Evolutionary conservation across 768 basidiomycete genomes (phyloP), one percentile per base, ranked within the genome.

Genomic region (Agaricus blazei): DNA sequence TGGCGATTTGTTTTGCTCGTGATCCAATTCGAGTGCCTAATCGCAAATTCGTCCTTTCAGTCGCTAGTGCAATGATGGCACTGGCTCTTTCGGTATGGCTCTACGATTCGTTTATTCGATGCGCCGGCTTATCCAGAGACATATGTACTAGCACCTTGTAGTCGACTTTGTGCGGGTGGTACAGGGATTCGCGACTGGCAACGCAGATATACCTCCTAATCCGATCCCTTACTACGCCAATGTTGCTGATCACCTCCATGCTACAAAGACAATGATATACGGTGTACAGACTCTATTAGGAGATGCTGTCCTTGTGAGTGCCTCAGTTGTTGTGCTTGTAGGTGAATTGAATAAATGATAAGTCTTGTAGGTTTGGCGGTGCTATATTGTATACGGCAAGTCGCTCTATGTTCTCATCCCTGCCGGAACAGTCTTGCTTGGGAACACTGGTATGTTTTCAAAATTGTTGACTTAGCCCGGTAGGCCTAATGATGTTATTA

Each of bases 241-340:
- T 7, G 36, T 53, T 23, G 29, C 52, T 15, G 9, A 53, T 8
- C 42, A 42, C 27, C 52, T 53, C 9, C 52, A 53, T 14, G 34
- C 37, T 7, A 34, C 29, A 14, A 53, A 53, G 28, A 53, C 52
- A 14, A n/a, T 34, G 11, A 26, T 53, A 7, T 53, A 53, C 15
- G 52, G 34, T n/a, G 5, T 53, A 4, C 52, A 53, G 27, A 53
- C 52, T 4, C n/a, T 53, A 12, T 27, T 53, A 12, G 52, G 52
- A 27, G 52, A 53, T 44, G 41, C 29, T 8, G 52, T 53, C 9
- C 42, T 53, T 9, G 52, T 53, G 14, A 36, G 52, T 36, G 3
- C 24, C 12, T 19, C 14, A 14, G 9, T 3, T 14, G 15, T 52
- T 27, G 15, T 14, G 36, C 28, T 36, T 19, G n/a, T 36, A 24